Evolutionary conservation across 106 monocot species (phyloP).

Genomic region (Amphibolis antarctica): DNA sequence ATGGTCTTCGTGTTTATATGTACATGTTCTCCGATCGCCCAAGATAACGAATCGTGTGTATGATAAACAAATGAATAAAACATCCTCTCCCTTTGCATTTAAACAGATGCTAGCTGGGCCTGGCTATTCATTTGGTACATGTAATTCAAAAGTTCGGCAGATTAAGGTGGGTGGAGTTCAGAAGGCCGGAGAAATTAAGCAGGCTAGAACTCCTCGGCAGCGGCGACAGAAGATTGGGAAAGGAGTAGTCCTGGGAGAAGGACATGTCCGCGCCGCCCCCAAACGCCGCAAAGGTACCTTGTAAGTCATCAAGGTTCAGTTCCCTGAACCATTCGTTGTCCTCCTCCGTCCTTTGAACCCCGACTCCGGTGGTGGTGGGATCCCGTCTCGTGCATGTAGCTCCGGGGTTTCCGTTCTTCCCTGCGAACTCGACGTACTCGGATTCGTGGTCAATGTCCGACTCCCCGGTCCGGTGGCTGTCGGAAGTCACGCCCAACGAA

Average conservation of each 20-base stretch:
- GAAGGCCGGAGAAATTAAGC: background rate
- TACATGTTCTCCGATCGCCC: too few species aligned
- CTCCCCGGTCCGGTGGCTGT: conserved; percentile 44
- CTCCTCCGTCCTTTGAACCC: conserved; percentile 12
- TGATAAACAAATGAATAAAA: background rate
- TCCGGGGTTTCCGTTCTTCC: background rate
- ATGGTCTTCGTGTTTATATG: too few species aligned
- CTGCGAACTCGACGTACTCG: conserved; percentile 3
- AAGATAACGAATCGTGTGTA: background rate
- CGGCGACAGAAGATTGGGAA: too few species aligned
- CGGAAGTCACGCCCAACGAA: conserved; percentile 20
- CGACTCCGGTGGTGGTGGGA: background rate
- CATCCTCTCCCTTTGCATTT: background rate
- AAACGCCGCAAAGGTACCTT: conserved; percentile 3
- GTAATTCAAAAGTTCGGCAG: too few species aligned
- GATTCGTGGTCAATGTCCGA: conserved; percentile 53
- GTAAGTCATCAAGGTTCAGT: conserved; percentile 45
- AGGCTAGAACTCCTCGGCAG: too few species aligned
- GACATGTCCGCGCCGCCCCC: conserved; percentile 1
- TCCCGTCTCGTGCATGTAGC: too few species aligned
- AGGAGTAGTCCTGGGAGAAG: conserved; percentile 32
- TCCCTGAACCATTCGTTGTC: conserved; percentile 49
- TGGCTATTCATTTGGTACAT: too few species aligned
- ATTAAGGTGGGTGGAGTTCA: too few species aligned
- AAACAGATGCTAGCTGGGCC: background rate